Percentiles rank a stretch among this genome's conserved stretches.
Evolutionary conservation across 1,284 basidiomycete genomes (phyloP).

Genomic region (Ceraceosorus guamensis): DNA sequence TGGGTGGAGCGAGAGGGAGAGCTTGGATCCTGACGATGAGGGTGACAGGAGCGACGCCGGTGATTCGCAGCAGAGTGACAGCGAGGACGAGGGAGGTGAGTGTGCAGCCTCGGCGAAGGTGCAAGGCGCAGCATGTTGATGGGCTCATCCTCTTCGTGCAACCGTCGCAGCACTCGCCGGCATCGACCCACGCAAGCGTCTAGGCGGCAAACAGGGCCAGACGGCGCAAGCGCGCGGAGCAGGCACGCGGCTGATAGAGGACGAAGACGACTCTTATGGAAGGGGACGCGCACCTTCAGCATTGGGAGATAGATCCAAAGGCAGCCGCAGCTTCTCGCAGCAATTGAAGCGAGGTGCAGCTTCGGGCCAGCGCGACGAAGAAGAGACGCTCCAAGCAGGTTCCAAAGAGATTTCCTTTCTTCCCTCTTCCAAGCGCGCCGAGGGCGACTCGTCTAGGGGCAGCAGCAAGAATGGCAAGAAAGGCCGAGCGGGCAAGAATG

Average conservation of each 20-base stretch:
- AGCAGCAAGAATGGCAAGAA: constrained; percentile 51
- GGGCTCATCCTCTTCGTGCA: too few relatives aligned
- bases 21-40: constrained; percentile 52
- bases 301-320: too few relatives aligned
- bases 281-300: constrained; percentile 3
- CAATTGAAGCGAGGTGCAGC: too few relatives aligned
- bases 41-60: constrained; percentile 19
- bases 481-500: constrained; percentile 55
- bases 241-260: constrained; percentile 20
- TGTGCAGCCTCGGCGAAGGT: too few relatives aligned
- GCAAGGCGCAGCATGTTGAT: too few relatives aligned
- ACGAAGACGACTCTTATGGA: constrained; percentile 24
- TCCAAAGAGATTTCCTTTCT: too few relatives aligned
- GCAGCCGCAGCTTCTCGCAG: too few relatives aligned
- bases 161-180: too few relatives aligned
- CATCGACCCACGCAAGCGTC: constrained; percentile 48
- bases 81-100: background rate
- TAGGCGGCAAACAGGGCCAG: constrained; percentile 49
- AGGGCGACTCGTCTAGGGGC: constrained; percentile 2
- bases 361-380: too few relatives aligned
- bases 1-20: constrained; percentile 66
- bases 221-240: constrained; percentile 49
- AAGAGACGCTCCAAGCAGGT: too few relatives aligned
- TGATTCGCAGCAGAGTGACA: constrained; percentile 52
- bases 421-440: background rate